Base-by-base conservation (phyloP, 257 asterid genomes). In the Gentiana macrophylla region DNA sequence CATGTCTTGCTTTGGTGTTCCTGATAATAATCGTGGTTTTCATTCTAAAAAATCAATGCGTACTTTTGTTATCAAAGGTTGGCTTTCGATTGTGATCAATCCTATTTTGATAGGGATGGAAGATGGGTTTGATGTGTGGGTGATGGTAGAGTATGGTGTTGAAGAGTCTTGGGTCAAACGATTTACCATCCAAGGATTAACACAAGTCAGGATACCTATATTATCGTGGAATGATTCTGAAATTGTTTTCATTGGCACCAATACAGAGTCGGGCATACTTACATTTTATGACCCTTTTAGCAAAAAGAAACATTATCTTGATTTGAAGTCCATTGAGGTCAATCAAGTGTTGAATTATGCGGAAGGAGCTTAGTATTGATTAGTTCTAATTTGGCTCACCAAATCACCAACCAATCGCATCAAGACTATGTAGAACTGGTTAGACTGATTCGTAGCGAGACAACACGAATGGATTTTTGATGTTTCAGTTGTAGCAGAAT, bases 261-360 rank as follows among this genome's bases (percentile, higher is more conserved):
- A 1, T 4, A 51, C 5, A 15, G 35, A 5, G 0, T 2, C 52
- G 1, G 50, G 45, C 5, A 37, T n/a, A 44, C 13, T 57, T 10
- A 24, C 32, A n/a, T 44, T 35, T 3, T 45, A 32, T 43, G 52
- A 57, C 44, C 61, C 35, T 15, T 10, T 32, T 24, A 43, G 12
- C 15, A 5, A 33, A 32, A 45, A 7, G 33, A 44, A 8, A 3
- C 5, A 43, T 15, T 15, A 51, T 24, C 36, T 5, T 32, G 1
- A 6, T 12, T 36, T 37, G 32, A 55, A 37, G 15, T 36, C 15
- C 3, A n/a, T 49, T 6, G n/a, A n/a, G 9, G 12, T 35, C 35
- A 37, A 37, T n/a, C 60, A 55, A 13, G 32, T 12, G 35, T 44
- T 57, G 4, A 57, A 57, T 37, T 57, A 57, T 57, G 61, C 24